Evolutionary conservation across 495 filamentous ascomycete genomes (phyloP), one percentile per base, ranked within the genome.

Genomic region (Rhypophila decipiens): DNA sequence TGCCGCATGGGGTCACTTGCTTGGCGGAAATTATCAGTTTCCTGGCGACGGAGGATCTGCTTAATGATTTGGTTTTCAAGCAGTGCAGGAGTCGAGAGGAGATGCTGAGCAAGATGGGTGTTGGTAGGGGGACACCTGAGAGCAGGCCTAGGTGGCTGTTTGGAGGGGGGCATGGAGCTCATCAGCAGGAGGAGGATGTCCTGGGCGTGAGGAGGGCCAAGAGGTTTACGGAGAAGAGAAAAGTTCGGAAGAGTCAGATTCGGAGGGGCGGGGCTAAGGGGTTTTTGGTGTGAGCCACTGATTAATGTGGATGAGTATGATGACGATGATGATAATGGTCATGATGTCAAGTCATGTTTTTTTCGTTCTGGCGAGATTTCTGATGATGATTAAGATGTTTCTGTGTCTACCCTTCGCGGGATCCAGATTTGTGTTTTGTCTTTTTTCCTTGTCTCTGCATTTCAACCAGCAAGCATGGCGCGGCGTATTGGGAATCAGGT

Each of bases 11-110:
- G 21, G 78, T 85, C 19, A 77, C 67, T 37, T 86, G 77, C 31
- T 65, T 94, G 1, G 85, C 83, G 2, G 87, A 91, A 63, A 72
- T 87, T n/a, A 72, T 90, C 49, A 81, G 78, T 57, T 90, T 87
- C 52, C 65, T 91, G 31, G 84, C 84, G 42, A 78, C 78, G 52
- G 84, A 82, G 31, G 78, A 79, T 9, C 66, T 94, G 13, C 62
- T 88, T 1, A 71, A 75, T 3, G 88, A 93, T 47, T 72, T 78
- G 29, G 71, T 82, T 0, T 85, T 94, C 45, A 59, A 52, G 49
- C 45, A 60, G 44, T 52, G 58, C 41, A 31, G 48, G 9, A 58
- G 50, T 8, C 33, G 53, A 12, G 51, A 47, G 3, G 60, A 68
- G 44, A 46, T 72, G 44, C 33, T 57, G 38, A 57, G 45, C 7